These are phyloP conservation scores for Lactarius hatsudake DNA, from an alignment of 768 basidiomycete species.

Conservation along the genomic window DNA sequence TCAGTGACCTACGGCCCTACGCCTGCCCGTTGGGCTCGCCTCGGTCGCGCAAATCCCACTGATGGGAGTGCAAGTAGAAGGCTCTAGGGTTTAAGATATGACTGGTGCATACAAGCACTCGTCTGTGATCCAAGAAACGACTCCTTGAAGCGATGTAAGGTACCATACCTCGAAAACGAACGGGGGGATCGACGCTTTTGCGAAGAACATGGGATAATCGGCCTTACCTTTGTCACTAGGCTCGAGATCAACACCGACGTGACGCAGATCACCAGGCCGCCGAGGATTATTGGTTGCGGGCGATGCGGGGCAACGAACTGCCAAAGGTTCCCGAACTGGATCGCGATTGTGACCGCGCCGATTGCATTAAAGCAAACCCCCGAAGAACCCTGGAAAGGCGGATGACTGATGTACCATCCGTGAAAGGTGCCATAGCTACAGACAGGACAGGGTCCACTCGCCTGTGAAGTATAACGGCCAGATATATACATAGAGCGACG, in stretches of 20 bases:
- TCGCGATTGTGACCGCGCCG: conserved; percentile 5
- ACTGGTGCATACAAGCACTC: conserved; percentile 19
- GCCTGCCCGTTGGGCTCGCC: no score
- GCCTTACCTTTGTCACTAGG: conserved; percentile 27
- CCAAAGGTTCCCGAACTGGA: conserved; percentile 18
- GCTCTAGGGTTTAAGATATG: conserved; percentile 17
- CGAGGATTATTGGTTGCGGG: conserved; percentile 28
- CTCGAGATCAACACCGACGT: conserved; percentile 27
- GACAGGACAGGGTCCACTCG: neutral
- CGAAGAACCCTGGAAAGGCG: conserved; percentile 10
- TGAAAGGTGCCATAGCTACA: conserved; percentile 12
- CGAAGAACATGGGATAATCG: no score
- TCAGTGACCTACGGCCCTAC: conserved; percentile 21
- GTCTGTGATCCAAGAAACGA: conserved; percentile 28
- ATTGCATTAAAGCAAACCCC: conserved; percentile 13
- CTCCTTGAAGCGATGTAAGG: conserved; percentile 29
- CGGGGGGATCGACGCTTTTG: neutral
- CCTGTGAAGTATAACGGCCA: neutral
- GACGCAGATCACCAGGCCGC: conserved; percentile 25
- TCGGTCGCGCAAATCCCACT: no score
- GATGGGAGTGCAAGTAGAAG: conserved; percentile 9
- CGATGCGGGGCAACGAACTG: conserved; percentile 27
- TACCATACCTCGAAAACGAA: conserved; percentile 27
- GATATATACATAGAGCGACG: neutral
- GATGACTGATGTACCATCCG: conserved; percentile 7